Conservation (phyloP, 306 rosid species). For the Casuarina equisetifolia region DNA sequence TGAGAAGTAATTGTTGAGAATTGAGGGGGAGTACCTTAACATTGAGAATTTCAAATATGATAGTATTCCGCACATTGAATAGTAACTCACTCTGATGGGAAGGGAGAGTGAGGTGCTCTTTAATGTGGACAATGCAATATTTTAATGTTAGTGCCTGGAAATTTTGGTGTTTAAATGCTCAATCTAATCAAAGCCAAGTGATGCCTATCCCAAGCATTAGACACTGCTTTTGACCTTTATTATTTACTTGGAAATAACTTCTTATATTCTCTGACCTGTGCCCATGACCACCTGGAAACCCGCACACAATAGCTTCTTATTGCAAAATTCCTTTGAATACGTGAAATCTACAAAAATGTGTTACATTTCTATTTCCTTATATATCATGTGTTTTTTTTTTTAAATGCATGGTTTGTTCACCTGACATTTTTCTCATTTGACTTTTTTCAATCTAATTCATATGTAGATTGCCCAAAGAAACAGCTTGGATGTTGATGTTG, state of each 20-base stretch:
- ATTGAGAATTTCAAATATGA: no score
- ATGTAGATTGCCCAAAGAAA: conserved; percentile 81
- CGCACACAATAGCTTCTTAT: background rate
- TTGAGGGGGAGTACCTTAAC: background rate
- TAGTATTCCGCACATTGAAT: no score
- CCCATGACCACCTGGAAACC: background rate
- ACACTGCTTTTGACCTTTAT: background rate
- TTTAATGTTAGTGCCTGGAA: background rate
- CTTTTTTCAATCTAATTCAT: conserved; percentile 33
- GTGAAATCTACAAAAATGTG: background rate
- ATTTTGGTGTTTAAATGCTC: background rate
- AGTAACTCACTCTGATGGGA: no score
- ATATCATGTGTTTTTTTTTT: background rate
- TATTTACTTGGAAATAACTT: background rate
- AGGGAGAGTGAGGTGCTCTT: background rate
- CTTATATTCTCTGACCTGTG: background rate
- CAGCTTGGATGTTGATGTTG: conserved; percentile 89
- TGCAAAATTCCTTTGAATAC: background rate
- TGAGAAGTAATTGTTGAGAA: background rate
- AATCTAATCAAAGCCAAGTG: background rate
- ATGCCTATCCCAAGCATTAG: background rate
- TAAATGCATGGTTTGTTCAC: background rate
- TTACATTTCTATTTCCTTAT: background rate
- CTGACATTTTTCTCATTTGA: conserved; percentile 3
- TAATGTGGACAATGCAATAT: background rate